A percentile compares a stretch with the other conserved stretches of the same genome.
phyloP scores from a whole-genome alignment of 441 rosid genomes.

The Rhodomyrtus psidioides region DNA sequence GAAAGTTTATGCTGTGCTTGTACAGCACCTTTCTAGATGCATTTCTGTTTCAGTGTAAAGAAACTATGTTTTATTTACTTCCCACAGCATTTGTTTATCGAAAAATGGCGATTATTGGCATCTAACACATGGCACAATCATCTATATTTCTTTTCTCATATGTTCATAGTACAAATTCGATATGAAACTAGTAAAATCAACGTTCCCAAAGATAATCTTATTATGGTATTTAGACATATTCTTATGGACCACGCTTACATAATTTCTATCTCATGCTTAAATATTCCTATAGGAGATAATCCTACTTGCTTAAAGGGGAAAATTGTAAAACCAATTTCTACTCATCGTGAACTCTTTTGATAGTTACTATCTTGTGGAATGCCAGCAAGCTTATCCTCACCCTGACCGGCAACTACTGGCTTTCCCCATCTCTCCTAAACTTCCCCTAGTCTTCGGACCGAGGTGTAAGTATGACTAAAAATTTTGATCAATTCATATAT shows the following conservation, averaged over 20 bases:
- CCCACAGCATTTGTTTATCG: rapidly evolving
- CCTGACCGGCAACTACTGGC: too few species aligned
- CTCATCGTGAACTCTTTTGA: neutral
- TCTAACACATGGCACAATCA: neutral
- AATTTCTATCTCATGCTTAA: neutral
- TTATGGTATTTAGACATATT: too few species aligned
- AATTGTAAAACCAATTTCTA: neutral
- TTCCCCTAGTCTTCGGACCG: too few species aligned
- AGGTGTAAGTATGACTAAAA: too few species aligned
- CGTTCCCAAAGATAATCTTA: neutral
- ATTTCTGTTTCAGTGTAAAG: neutral
- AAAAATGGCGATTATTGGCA: neutral
- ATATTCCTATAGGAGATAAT: neutral
- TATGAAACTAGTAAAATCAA: neutral
- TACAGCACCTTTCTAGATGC: neutral
- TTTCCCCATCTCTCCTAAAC: too few species aligned
- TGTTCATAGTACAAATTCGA: neutral
- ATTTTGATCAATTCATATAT: neutral
- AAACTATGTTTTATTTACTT: neutral
- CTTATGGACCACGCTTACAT: neutral
- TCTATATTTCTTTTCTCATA: neutral
- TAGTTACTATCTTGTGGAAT: neutral
- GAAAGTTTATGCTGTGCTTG: neutral
- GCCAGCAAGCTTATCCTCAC: too few species aligned
- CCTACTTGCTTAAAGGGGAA: neutral